Base-by-base conservation (phyloP, 108 stramenopile genomes). In the Aurantiochytrium sp. region DNA sequence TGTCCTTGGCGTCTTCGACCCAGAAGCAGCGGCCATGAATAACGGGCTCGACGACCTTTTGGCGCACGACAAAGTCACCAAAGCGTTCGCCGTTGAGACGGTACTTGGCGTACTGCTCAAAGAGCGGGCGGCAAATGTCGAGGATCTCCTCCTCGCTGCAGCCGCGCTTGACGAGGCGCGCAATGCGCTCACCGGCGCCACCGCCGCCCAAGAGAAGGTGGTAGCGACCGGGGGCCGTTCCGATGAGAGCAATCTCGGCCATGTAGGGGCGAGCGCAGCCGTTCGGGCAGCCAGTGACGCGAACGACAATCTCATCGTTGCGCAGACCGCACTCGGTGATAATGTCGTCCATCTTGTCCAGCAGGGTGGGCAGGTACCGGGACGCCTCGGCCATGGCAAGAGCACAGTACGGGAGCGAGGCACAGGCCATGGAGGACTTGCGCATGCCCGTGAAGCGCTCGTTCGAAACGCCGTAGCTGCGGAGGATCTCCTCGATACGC, bases 251-350 rank as follows among this genome's bases (percentile, higher is more conserved):
- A 42, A 99, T 90, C 92, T 99, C 98, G 51, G 98, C 98, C 98
- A 99, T 98, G 96, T 98, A 98, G 5, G 98, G 98, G 18, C 98
- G 92, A 10, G 97, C 98, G 88, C 98, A 99, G 29, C 98, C 98
- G 91, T 99, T 99, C 53, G 98, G 98, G 94, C 98, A 99, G 47
- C 98, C 98, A 8, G 98, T 98, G 97, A 98, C 98, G 43, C 98
- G 96, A 87, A 98, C 96, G 60, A 98, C 91, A 72, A 98, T 96
- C 91, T 98, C 97, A 5, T 59, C 60, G 60, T 45, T 19, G 87
- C 25, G 89, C 16, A 99, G 89, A 57, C 95, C 96, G 92, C 96
- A 92, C 93, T 92, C 95, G 90, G 95, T 94, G 91, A 99, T 90
- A 25, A 98, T 58, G 25, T 89, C 90, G 14, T 97, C 95, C 58